phyloP scores from a whole-genome alignment of 805 yeast species.

The Ogataea ganodermae region DNA sequence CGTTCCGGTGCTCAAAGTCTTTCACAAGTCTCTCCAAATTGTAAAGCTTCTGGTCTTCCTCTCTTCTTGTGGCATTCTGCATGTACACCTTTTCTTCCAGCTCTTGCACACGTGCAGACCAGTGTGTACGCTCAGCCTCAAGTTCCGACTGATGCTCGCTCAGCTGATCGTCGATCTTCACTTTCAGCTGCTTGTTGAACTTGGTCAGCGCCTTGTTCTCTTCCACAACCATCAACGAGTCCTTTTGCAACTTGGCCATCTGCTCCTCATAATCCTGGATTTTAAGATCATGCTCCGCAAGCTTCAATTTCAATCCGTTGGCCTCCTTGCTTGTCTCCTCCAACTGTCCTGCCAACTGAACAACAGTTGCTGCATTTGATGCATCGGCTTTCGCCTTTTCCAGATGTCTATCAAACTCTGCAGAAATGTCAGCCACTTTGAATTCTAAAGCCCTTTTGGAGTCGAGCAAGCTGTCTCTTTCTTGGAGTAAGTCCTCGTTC shows the following conservation, averaged over 20 bases:
- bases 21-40: constrained; percentile 54
- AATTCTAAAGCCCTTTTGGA: constrained; percentile 50
- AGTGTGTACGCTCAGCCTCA: constrained; percentile 50
- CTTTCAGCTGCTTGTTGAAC: constrained; percentile 51
- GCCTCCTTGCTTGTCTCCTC: constrained; percentile 36
- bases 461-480: constrained; percentile 59
- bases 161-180: constrained; percentile 48
- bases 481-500: constrained; percentile 59
- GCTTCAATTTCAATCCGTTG: constrained; percentile 32
- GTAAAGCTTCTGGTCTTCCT: constrained; percentile 52
- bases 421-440: constrained; percentile 43
- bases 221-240: constrained; percentile 57
- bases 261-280: constrained; percentile 28
- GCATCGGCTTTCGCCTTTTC: constrained; percentile 35
- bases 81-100: constrained; percentile 53
- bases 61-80: constrained; percentile 50
- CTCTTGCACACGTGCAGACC: constrained; percentile 57
- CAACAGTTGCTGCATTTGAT: constrained; percentile 31
- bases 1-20: constrained; percentile 53
- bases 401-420: constrained; percentile 42
- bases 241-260: constrained; percentile 47
- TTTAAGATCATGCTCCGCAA: constrained; percentile 25
- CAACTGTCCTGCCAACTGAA: constrained; percentile 38
- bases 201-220: constrained; percentile 67
- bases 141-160: constrained; percentile 53